These are phyloP conservation scores for Chaetomium globosum DNA, from an alignment of 2,329 filamentous ascomycete species.

Conservation along the genomic window DNA sequence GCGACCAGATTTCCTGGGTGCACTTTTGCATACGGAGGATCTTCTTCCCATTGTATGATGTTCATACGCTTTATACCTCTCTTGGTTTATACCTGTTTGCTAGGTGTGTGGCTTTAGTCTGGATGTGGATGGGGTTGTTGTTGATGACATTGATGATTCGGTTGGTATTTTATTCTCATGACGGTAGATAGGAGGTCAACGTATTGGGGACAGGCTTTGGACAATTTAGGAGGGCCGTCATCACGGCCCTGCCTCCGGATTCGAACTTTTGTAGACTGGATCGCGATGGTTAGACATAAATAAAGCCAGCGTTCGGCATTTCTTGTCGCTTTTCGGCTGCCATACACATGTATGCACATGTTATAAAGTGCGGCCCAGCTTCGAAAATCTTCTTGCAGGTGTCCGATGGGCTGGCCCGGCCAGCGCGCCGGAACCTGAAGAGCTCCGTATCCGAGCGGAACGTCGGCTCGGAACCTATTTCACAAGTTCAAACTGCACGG, in stretches of 20 bases:
- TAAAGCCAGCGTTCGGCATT: conserved; percentile 11
- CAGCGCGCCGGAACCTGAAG: not conserved
- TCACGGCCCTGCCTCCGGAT: not conserved
- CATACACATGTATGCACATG: not conserved
- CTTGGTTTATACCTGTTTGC: conserved; percentile 10
- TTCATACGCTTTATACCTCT: conserved; percentile 8
- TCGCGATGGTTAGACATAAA: conserved; percentile 28
- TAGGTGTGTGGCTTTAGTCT: not conserved
- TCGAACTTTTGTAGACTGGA: conserved; percentile 24
- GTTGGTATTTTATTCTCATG: conserved; percentile 12
- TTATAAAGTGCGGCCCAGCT: not conserved
- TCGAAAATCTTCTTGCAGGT: not conserved
- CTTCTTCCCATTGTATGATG: conserved; percentile 9
- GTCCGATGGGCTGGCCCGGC: not conserved
- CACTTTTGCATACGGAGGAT: conserved; percentile 14
- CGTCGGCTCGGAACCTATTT: not conserved
- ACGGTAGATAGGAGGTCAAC: conserved; percentile 12
- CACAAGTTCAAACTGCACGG: not conserved
- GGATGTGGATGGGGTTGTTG: not conserved
- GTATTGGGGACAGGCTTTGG: not conserved
- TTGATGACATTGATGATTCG: conserved; percentile 24
- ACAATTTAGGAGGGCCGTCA: not conserved
- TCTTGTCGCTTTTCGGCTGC: not conserved
- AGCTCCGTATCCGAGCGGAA: not conserved
- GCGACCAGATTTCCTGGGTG: conserved; percentile 7